Percentiles rank a stretch among this genome's conserved stretches.
phyloP scores from a whole-genome alignment of 371 early-diverging fungal genomes.

The Mortierella sp. region DNA sequence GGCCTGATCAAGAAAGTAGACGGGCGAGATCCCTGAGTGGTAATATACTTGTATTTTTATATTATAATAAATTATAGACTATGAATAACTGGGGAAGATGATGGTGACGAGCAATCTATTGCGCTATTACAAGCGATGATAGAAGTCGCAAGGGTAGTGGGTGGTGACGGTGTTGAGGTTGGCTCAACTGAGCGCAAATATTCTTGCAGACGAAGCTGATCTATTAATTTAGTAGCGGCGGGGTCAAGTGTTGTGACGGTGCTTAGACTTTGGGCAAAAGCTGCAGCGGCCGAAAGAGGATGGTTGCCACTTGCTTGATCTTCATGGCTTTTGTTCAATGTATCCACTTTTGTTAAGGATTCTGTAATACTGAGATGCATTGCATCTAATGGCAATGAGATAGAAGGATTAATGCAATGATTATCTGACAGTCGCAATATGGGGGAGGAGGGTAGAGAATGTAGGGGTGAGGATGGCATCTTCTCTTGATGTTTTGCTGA shows the following conservation, averaged over 20 bases:
- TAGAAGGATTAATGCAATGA: neutral
- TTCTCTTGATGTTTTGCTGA: neutral
- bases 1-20: constrained; percentile 54
- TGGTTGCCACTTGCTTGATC: neutral
- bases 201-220: constrained; percentile 25
- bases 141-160: constrained; percentile 4
- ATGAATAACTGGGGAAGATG: neutral
- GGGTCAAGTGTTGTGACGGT: constrained; percentile 23
- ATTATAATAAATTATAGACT: neutral
- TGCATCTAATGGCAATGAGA: neutral
- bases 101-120: neutral
- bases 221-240: constrained; percentile 22
- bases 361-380: neutral
- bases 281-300: constrained; percentile 11
- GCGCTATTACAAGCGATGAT: neutral
- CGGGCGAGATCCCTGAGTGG: constrained; percentile 15
- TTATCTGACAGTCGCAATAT: neutral
- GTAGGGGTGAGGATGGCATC: neutral
- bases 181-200: constrained; percentile 10
- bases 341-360: neutral
- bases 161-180: neutral
- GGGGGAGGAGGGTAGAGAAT: neutral
- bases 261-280: constrained; percentile 30
- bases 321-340: neutral
- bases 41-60: neutral